Conservation (phyloP, 1,284 basidiomycete species). For the Naganishia sp. region DNA sequence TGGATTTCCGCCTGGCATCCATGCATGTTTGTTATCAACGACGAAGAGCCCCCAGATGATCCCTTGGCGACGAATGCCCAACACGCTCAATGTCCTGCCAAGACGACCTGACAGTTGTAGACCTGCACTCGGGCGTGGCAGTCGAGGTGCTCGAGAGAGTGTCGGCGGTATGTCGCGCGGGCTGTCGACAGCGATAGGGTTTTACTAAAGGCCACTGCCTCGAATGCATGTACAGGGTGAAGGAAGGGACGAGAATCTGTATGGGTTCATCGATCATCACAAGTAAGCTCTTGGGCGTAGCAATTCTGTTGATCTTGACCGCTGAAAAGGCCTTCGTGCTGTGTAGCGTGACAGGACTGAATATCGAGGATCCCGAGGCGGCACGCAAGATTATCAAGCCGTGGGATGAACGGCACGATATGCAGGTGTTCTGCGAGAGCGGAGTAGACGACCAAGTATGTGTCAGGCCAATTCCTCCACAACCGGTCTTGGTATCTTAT, state of each 20-base stretch:
- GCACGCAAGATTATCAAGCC: conserved; percentile 53
- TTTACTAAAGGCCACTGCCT: not conserved
- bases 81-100: conserved; percentile 48
- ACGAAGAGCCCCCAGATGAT: not conserved
- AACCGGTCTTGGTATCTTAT: not conserved
- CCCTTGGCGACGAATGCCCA: not conserved
- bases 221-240: not conserved
- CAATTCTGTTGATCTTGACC: not conserved
- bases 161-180: conserved; percentile 40
- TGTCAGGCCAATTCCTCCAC: not conserved
- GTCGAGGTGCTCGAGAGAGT: conserved; percentile 50
- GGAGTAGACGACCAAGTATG: conserved; percentile 54
- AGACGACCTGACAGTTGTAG: conserved; percentile 53
- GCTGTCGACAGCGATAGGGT: conserved; percentile 22
- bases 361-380: conserved; percentile 43
- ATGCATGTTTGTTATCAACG: not conserved
- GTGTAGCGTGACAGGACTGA: conserved; percentile 49
- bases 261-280: conserved; percentile 50
- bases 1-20: not conserved
- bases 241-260: conserved; percentile 52
- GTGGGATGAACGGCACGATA: conserved; percentile 53
- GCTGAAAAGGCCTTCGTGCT: not conserved
- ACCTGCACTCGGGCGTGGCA: conserved; percentile 42
- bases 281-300: conserved; percentile 41
- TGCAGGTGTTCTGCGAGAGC: conserved; percentile 47